Base-by-base conservation (phyloP, 371 early-diverging fungal genomes). In the Parasitella parasitica region DNA sequence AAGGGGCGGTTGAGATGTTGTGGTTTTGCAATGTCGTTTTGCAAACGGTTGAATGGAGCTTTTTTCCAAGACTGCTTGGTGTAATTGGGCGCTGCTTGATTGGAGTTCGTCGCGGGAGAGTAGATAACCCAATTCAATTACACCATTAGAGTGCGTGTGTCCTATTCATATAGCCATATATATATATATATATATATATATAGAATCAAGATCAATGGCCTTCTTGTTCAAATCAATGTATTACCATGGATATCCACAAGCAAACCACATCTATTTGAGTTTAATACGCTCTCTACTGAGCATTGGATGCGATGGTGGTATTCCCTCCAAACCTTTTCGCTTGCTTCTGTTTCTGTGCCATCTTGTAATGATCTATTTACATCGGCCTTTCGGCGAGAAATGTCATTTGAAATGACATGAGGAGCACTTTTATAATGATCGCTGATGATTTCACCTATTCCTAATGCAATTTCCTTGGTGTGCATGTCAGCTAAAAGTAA, bases 191-290 rank as follows among this genome's bases (percentile, higher is more conserved):
- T n/a, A n/a, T n/a, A n/a, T n/a, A n/a, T n/a, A n/a, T 26, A 36
- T 38, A 27, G 1, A 41, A 37, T 4, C 54, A 12, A n/a, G n/a
- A n/a, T n/a, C n/a, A n/a, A n/a, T n/a, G n/a, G n/a, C n/a, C n/a
- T n/a, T n/a, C n/a, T n/a, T n/a, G n/a, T n/a, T n/a, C n/a, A n/a
- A n/a, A n/a, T n/a, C n/a, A n/a, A n/a, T n/a, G n/a, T n/a, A n/a
- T n/a, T 57, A 66, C 66, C 66, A 66, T 66, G 66, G 16, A 66
- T 50, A 20, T 66, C 66, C 26, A 66, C 39, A 24, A 66, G n/a
- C 6, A 66, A 16, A 0, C 66, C 61, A 48, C 15, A 28, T n/a
- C 11, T 27, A 26, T 61, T 8, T 1, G 26, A 2, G 11, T 43
- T 34, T 20, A 41, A 15, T 18, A 66, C 20, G 3, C 37, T 24